A percentile compares a stretch with the other conserved stretches of the same genome.
Conservation (phyloP, 345 rosid genomes). For the Mercurialis annua region DNA sequence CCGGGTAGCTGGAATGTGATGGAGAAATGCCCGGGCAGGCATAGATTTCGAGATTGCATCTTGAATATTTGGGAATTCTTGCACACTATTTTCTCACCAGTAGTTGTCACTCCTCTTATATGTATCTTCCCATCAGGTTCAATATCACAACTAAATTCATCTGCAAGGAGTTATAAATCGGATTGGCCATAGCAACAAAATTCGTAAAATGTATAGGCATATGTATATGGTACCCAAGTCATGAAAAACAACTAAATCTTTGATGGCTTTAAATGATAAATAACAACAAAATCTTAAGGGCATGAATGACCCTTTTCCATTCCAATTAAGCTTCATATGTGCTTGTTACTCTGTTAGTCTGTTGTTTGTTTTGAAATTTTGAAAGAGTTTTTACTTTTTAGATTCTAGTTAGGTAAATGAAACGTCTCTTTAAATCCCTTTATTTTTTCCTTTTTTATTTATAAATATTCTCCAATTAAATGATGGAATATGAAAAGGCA, state of each 20-base stretch:
- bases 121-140: constrained; percentile 56
- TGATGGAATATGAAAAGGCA: no score
- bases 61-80: constrained; percentile 51
- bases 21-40: constrained; percentile 74
- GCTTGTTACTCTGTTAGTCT: no score
- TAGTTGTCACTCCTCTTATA: constrained; percentile 63
- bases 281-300: not conserved
- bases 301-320: no score
- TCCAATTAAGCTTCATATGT: no score
- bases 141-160: constrained; percentile 62
- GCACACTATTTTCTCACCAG: constrained; percentile 67
- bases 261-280: not conserved
- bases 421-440: no score
- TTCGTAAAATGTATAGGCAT: not conserved
- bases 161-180: constrained; percentile 37
- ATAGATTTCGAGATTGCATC: constrained; percentile 66
- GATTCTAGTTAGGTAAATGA: no score
- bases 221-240: not conserved
- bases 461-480: no score
- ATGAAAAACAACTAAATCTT: not conserved
- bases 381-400: no score
- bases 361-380: no score
- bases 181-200: not conserved
- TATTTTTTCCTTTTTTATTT: no score
- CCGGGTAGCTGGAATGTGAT: constrained; percentile 70